Evolutionary conservation across 352 stramenopile genomes (phyloP).

Genomic region (Blastocystis hominis): DNA sequence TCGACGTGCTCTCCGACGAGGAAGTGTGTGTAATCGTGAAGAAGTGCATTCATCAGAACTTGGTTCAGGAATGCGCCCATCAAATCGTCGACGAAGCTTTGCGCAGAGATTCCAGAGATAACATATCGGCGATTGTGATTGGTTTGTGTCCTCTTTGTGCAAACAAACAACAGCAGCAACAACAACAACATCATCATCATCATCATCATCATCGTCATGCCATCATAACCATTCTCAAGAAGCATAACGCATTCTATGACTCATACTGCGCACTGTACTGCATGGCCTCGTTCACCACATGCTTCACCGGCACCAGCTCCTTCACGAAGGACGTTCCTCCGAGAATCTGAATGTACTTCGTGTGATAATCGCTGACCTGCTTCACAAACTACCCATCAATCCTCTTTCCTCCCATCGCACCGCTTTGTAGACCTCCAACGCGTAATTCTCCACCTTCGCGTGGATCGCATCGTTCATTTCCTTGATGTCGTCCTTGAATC

Average conservation of each 20-base stretch:
- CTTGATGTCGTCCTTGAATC: neutral
- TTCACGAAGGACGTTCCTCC: constrained; percentile 40
- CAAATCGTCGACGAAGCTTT: constrained; percentile 36
- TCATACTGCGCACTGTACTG: neutral
- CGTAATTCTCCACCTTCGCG: neutral
- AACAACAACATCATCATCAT: too few relatives aligned
- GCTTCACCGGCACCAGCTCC: constrained; percentile 25
- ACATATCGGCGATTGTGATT: constrained; percentile 50
- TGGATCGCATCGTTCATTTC: constrained; percentile 13
- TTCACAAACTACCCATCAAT: constrained; percentile 36
- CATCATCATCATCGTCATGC: too few relatives aligned
- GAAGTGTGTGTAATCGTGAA: constrained; percentile 49
- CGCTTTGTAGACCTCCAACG: constrained; percentile 22
- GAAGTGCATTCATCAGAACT: neutral
- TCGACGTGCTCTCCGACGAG: constrained; percentile 53
- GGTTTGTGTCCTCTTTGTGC: neutral
- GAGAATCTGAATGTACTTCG: constrained; percentile 53
- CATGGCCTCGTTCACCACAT: constrained; percentile 30
- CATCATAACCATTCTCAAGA: too few relatives aligned
- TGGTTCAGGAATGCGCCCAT: neutral
- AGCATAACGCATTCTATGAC: too few relatives aligned
- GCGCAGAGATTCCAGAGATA: constrained; percentile 34
- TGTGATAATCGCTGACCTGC: constrained; percentile 29
- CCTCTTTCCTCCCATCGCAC: neutral
- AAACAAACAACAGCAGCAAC: too few relatives aligned